Conservation (phyloP, 768 basidiomycete genomes). For the Pleurotus tuber-regium region DNA sequence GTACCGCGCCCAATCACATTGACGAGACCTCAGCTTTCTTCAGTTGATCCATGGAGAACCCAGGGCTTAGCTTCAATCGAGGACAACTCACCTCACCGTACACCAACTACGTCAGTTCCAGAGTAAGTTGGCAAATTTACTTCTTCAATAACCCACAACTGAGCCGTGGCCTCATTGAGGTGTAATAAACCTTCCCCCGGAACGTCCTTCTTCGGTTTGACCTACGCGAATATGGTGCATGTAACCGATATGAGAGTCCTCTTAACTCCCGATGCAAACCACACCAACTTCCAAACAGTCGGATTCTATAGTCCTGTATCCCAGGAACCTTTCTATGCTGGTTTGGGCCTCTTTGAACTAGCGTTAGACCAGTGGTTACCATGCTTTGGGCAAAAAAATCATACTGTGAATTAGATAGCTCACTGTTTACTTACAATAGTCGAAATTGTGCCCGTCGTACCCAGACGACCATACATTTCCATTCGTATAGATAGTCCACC, state of each 20-base stretch:
- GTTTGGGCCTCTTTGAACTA: constrained; percentile 43
- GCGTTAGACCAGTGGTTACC: constrained; percentile 49
- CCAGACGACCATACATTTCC: too few relatives aligned
- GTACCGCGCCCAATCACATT: neutral
- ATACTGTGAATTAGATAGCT: too few relatives aligned
- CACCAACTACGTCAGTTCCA: constrained; percentile 35
- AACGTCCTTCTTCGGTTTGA: constrained; percentile 43
- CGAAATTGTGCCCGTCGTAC: too few relatives aligned
- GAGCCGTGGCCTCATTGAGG: too few relatives aligned
- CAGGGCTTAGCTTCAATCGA: constrained; percentile 51
- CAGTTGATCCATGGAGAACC: constrained; percentile 52
- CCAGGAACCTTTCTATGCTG: constrained; percentile 44
- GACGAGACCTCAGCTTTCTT: neutral
- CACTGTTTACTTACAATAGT: too few relatives aligned
- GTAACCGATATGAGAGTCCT: constrained; percentile 48
- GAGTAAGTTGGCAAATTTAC: too few relatives aligned
- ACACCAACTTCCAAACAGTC: constrained; percentile 45
- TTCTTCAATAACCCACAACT: too few relatives aligned
- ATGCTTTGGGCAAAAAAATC: too few relatives aligned
- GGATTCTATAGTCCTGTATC: constrained; percentile 49
- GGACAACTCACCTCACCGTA: constrained; percentile 39
- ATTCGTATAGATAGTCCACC: too few relatives aligned
- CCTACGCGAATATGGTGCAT: constrained; percentile 46
- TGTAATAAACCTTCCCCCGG: constrained; percentile 35
- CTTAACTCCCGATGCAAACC: constrained; percentile 44